Conservation (phyloP, 805 yeast species). For the Saccharomycopsis sp. region DNA sequence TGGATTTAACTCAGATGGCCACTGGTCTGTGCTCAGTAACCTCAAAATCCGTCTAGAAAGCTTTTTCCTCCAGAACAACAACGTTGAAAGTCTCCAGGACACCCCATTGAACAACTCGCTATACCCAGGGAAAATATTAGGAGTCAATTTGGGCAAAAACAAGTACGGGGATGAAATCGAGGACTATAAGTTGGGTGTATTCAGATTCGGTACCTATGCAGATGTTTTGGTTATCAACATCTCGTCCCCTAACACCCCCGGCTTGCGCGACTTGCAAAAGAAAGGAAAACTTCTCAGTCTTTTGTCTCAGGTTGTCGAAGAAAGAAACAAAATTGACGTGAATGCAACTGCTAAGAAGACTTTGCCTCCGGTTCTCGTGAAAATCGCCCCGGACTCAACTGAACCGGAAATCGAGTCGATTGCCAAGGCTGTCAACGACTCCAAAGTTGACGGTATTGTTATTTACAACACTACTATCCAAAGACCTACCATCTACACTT, state of each 20-base stretch:
- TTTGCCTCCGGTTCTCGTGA: slow-evolving; percentile 75
- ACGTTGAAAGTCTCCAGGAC: slow-evolving; percentile 26
- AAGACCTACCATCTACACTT: slow-evolving; percentile 60
- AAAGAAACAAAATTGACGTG: slow-evolving; percentile 47
- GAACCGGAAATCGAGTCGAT: slow-evolving; percentile 77
- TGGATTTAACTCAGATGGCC: slow-evolving; percentile 92
- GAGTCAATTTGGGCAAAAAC: slow-evolving; percentile 86
- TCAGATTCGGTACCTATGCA: slow-evolving; percentile 72
- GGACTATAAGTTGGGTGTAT: slow-evolving; percentile 83
- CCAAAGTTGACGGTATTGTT: slow-evolving; percentile 85
- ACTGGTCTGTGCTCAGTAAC: slow-evolving; percentile 61
- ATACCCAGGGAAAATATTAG: slow-evolving; percentile 59
- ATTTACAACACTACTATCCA: slow-evolving; percentile 88
- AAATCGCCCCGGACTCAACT: slow-evolving; percentile 88
- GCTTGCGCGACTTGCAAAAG: slow-evolving; percentile 77
- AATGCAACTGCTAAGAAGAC: slow-evolving; percentile 36
- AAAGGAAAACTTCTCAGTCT: slow-evolving; percentile 66
- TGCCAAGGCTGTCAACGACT: slow-evolving; percentile 68
- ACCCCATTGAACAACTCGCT: slow-evolving; percentile 41
- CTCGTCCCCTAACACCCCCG: slow-evolving; percentile 95
- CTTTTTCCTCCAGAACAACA: slow-evolving; percentile 25
- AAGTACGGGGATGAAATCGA: slow-evolving; percentile 84
- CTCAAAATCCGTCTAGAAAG: slow-evolving; percentile 56
- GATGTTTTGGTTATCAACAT: slow-evolving; percentile 88
- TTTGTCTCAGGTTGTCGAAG: slow-evolving; percentile 59